phyloP scores from a whole-genome alignment of 2,329 filamentous ascomycete species.

The Hypoxylon sp. region DNA sequence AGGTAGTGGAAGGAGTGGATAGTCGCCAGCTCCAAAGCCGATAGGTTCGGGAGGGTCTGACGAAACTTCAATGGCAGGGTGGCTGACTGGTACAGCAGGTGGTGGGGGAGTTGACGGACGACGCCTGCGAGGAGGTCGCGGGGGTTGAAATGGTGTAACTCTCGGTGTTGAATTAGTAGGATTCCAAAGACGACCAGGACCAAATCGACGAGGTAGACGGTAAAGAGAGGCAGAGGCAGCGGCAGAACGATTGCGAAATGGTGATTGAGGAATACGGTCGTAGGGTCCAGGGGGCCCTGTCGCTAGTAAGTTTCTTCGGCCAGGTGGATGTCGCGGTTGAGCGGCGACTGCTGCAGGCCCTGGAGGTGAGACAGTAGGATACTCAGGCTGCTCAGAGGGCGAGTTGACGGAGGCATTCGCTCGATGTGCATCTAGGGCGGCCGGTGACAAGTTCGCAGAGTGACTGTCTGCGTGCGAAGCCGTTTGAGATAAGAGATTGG shows the following conservation, averaged over 20 bases:
- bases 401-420: conserved; percentile 34
- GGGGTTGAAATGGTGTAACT: conserved; percentile 49
- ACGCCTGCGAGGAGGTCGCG: conserved; percentile 57
- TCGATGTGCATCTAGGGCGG: conserved; percentile 52
- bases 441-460: conserved; percentile 47
- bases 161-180: conserved; percentile 72
- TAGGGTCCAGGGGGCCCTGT: conserved; percentile 39
- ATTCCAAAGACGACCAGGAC: conserved; percentile 70
- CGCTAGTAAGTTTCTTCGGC: conserved; percentile 48
- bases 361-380: conserved; percentile 27
- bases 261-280: conserved; percentile 54
- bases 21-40: conserved; percentile 62
- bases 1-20: conserved; percentile 66
- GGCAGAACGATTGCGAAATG: conserved; percentile 63
- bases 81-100: conserved; percentile 65
- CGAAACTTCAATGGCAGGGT: conserved; percentile 60
- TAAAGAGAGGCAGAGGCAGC: conserved; percentile 49
- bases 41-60: conserved; percentile 57
- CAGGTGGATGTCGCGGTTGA: conserved; percentile 41
- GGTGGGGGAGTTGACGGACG: conserved; percentile 69
- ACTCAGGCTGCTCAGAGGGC: conserved; percentile 38
- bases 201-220: conserved; percentile 59
- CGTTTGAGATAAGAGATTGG: conserved; percentile 50
- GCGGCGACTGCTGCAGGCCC: conserved; percentile 21
- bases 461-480: conserved; percentile 53